Conservation (phyloP, 768 basidiomycete species). For the Lactifluus subvellereus region DNA sequence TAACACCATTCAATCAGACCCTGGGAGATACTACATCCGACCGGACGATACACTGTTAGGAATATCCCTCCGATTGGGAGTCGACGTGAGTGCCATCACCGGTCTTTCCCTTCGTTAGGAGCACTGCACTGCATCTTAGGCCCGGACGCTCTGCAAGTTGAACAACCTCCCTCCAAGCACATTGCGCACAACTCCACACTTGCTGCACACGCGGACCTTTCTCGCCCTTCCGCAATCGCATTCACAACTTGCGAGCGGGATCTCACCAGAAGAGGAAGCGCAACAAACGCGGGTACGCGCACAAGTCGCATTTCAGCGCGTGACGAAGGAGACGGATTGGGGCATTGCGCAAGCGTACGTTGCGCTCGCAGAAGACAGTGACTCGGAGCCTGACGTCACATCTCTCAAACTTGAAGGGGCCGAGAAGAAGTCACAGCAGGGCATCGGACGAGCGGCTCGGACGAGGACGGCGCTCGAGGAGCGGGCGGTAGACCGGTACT, state of each 20-base stretch:
- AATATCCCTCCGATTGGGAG: constrained; percentile 20
- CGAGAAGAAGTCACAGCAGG: constrained; percentile 13
- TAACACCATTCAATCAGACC: background rate
- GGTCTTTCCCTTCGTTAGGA: background rate
- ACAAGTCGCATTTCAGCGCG: constrained; percentile 52
- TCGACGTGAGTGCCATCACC: constrained; percentile 46
- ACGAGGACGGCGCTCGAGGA: constrained; percentile 34
- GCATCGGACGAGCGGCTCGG: constrained; percentile 8
- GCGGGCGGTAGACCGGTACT: constrained; percentile 51
- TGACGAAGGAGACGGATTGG: constrained; percentile 68
- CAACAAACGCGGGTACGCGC: constrained; percentile 48
- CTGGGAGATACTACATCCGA: constrained; percentile 20
- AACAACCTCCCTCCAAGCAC: constrained; percentile 63
- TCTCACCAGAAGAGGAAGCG: constrained; percentile 37
- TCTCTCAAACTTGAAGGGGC: constrained; percentile 27
- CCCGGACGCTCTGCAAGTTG: constrained; percentile 53
- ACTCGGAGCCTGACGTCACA: constrained; percentile 20
- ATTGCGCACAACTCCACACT: constrained; percentile 63
- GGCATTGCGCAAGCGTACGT: constrained; percentile 64
- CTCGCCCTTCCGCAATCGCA: constrained; percentile 46
- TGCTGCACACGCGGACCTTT: constrained; percentile 61
- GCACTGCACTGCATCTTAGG: constrained; percentile 32
- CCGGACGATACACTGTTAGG: constrained; percentile 21
- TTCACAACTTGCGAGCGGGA: constrained; percentile 24
- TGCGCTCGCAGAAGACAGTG: constrained; percentile 47